These are phyloP conservation scores for Clarireedia paspali DNA, from an alignment of 2,329 filamentous ascomycete species.

Conservation along the genomic window DNA sequence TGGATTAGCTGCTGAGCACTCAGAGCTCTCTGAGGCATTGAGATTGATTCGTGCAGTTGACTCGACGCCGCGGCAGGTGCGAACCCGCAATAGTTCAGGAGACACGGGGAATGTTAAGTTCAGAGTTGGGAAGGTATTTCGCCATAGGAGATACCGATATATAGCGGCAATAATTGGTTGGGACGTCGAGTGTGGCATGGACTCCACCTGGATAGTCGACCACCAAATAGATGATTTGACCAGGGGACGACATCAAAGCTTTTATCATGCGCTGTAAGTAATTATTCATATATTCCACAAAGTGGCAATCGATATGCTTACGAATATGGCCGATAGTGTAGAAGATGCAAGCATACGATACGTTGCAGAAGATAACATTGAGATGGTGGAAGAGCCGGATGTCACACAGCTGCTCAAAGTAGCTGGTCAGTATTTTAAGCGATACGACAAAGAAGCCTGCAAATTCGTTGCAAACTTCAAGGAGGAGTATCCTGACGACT, in stretches of 20 bases:
- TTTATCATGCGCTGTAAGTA: slow-evolving; percentile 82
- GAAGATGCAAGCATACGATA: slow-evolving; percentile 64
- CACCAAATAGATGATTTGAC: slow-evolving; percentile 54
- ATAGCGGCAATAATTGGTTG: slow-evolving; percentile 83
- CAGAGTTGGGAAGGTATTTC: slow-evolving; percentile 75
- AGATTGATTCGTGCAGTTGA: slow-evolving; percentile 49
- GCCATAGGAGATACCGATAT: slow-evolving; percentile 73
- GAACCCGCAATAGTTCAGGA: slow-evolving; percentile 20
- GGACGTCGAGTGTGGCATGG: slow-evolving; percentile 51
- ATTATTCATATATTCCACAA: no score
- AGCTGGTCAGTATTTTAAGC: slow-evolving; percentile 81
- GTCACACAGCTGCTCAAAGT: slow-evolving; percentile 55
- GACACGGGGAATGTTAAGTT: slow-evolving; percentile 45
- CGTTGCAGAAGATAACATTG: slow-evolving; percentile 75
- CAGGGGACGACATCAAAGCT: slow-evolving; percentile 59
- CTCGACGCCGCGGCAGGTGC: slow-evolving; percentile 42
- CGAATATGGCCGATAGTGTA: slow-evolving; percentile 39
- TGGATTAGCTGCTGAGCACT: slow-evolving; percentile 26
- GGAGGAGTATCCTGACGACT: slow-evolving; percentile 86
- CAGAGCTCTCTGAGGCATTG: slow-evolving; percentile 42
- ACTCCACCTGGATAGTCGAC: slow-evolving; percentile 49
- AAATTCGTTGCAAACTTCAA: slow-evolving; percentile 76
- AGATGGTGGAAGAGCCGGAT: slow-evolving; percentile 46
- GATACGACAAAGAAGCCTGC: slow-evolving; percentile 61
- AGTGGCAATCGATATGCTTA: slow-evolving; percentile 12